Evolutionary conservation across 108 stramenopile genomes (phyloP), one percentile per base, ranked within the genome.

Genomic region (Epipyxis sp.): DNA sequence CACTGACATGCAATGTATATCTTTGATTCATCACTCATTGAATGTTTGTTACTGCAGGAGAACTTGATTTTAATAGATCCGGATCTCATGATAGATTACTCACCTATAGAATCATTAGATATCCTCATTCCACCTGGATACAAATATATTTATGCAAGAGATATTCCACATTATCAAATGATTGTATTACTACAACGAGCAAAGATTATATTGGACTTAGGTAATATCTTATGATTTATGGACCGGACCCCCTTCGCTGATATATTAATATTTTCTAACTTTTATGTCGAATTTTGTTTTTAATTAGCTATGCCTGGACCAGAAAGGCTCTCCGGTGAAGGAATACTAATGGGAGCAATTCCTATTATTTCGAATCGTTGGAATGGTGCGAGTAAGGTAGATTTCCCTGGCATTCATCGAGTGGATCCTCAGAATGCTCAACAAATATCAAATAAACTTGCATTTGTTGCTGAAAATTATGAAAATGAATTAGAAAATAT

Each of bases 321-420:
- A 37, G 71, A 74, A 25, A 27, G 71, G 43, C 16, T 74, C 13
- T 29, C 32, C 27, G 10, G 6, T 32, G 71, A 74, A 37, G 71
- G n/a, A 42, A 57, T 74, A 10, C 71, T 74, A 39, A 43, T 74
- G 3, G 71, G 71, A 10, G 71, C 71, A 10, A 74, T 74, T 57
- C 71, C 71, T 29, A 74, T 74, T 32, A 42, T 74, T 6, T 37
- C 50, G 6, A 32, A 54, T 3, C 3, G 71, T 13, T 74, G 71
- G 71, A 74, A 74, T 42, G 71, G 71, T 34, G 71, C 34, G 27
- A 74, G 71, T 74, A 42, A 74, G 32, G 34, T 74, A 6, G 71
- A 74, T 25, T 74, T 74, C 71, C 71, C 71, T 37, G 71, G 6
- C 43, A 16, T 3, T 6, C 34, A 35, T 29, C 61, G 61, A 10